Conservation (phyloP, 2,329 filamentous ascomycete species). For the Botrytis porri region DNA sequence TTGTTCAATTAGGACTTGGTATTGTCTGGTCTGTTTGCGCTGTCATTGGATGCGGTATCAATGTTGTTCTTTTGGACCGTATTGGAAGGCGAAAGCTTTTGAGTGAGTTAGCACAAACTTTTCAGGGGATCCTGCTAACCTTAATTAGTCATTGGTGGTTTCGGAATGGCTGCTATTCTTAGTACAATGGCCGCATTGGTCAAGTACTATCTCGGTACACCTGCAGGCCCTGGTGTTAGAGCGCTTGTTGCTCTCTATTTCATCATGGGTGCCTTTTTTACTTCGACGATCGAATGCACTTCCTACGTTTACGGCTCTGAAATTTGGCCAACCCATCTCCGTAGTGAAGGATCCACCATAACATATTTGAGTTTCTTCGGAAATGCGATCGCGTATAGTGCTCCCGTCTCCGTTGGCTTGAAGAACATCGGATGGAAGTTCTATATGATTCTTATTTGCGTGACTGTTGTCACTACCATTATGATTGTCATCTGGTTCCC, state of each 20-base stretch:
- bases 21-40: constrained; percentile 7
- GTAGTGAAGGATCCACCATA: constrained; percentile 25
- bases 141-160: constrained; percentile 28
- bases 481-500: constrained; percentile 34
- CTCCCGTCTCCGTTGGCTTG: constrained; percentile 11
- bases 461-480: constrained; percentile 31
- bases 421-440: constrained; percentile 38
- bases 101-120: neutral
- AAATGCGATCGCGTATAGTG: constrained; percentile 11
- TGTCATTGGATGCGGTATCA: constrained; percentile 4
- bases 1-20: constrained; percentile 1
- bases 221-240: constrained; percentile 3
- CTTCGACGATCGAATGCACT: constrained; percentile 13
- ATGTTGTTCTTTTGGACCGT: constrained; percentile 8
- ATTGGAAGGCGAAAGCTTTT: constrained; percentile 7
- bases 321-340: constrained; percentile 40
- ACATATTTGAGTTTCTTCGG: constrained; percentile 11
- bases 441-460: constrained; percentile 35
- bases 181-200: constrained; percentile 23
- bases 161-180: constrained; percentile 29
- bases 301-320: constrained; percentile 39
- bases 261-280: constrained; percentile 12
- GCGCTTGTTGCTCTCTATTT: constrained; percentile 17
- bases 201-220: constrained; percentile 16
- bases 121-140: constrained; percentile 14